Percentiles rank a stretch among this genome's conserved stretches.
phyloP scores from a whole-genome alignment of 169 alveolate genomes.

The Plasmodium malariae region DNA sequence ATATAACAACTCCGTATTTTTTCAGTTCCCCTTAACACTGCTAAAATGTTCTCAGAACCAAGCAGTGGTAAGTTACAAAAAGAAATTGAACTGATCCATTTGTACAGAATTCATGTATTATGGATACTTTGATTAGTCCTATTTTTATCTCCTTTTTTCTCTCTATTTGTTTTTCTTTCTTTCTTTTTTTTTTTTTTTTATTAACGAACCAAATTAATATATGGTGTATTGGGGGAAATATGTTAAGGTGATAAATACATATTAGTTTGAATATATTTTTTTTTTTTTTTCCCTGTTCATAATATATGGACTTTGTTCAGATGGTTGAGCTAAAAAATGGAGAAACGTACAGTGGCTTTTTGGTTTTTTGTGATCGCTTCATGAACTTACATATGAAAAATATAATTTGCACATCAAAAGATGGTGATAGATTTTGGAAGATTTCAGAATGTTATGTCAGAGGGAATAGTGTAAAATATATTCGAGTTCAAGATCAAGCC shows the following conservation, averaged over 20 bases:
- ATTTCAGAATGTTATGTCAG: constrained; percentile 88
- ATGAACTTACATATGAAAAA: constrained; percentile 89
- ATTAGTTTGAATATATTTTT: neutral
- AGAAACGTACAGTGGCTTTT: constrained; percentile 89
- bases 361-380: constrained; percentile 88
- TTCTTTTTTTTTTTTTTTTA: neutral
- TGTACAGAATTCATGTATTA: no score
- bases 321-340: constrained; percentile 89
- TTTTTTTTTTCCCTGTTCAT: neutral
- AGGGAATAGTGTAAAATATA: constrained; percentile 89
- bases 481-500: constrained; percentile 88
- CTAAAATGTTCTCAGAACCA: constrained; percentile 88
- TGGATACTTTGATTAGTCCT: no score
- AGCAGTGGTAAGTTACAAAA: constrained; percentile 87
- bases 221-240: neutral
- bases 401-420: constrained; percentile 89
- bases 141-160: neutral
- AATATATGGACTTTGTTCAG: constrained; percentile 59
- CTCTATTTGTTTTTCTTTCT: neutral
- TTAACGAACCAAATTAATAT: neutral
- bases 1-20: constrained; percentile 25
- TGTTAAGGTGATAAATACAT: neutral
- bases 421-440: constrained; percentile 88
- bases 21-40: constrained; percentile 88
- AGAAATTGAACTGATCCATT: neutral